These are phyloP conservation scores for Eimeria maxima DNA, from an alignment of 169 alveolate species.

Conservation along the genomic window DNA sequence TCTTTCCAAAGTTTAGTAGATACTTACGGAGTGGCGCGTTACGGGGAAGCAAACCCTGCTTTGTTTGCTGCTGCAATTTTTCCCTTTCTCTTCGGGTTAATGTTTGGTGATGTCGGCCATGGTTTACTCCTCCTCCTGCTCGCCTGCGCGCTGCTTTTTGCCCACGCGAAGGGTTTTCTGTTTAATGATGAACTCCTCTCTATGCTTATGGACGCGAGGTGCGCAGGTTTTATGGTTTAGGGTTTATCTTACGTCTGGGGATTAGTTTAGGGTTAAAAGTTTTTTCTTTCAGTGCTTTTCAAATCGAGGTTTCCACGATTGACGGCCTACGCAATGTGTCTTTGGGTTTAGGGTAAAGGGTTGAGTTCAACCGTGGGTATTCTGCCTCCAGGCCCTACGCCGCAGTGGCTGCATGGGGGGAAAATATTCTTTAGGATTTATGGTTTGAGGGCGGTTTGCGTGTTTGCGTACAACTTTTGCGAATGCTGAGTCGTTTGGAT, in stretches of 20 bases:
- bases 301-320: no score
- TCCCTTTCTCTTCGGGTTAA: slow-evolving; percentile 99
- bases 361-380: no score
- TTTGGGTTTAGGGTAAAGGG: no score
- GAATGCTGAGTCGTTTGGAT: not conserved
- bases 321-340: no score
- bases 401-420: no score
- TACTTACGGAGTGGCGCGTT: slow-evolving; percentile 99
- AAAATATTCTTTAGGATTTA: not conserved
- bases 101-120: slow-evolving; percentile 99
- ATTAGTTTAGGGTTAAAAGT: not conserved
- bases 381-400: no score
- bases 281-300: no score
- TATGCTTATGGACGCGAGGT: slow-evolving; percentile 87
- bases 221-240: slow-evolving; percentile 1
- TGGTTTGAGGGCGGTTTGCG: not conserved
- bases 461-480: not conserved
- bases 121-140: slow-evolving; percentile 93
- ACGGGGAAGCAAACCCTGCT: slow-evolving; percentile 99
- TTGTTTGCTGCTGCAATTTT: slow-evolving; percentile 97
- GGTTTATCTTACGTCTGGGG: not conserved
- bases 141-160: slow-evolving; percentile 63
- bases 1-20: slow-evolving; percentile 91
- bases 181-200: slow-evolving; percentile 8
- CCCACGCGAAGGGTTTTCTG: not conserved